A percentile compares a stretch with the other conserved stretches of the same genome.
Evolutionary conservation across 2,329 filamentous ascomycete species (phyloP).

Genomic region (Onygena corvina): DNA sequence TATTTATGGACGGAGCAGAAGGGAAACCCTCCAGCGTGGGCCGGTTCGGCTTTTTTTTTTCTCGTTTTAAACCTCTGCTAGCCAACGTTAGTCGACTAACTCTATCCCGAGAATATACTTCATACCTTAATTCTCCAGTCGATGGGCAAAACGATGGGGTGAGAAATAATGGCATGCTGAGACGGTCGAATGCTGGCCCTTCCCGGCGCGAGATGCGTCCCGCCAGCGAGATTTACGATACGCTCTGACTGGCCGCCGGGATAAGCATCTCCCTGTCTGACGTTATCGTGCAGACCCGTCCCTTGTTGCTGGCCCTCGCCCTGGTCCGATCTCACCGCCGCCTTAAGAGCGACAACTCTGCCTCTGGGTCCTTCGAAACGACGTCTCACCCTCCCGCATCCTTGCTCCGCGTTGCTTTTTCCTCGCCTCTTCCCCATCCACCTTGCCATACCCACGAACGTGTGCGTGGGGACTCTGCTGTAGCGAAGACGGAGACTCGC

Average conservation of each 20-base stretch:
- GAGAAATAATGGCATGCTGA: too few relatives aligned
- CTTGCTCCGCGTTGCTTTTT: neutral
- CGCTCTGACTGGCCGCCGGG: neutral
- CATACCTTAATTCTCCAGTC: too few relatives aligned
- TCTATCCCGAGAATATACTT: neutral
- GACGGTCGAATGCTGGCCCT: too few relatives aligned
- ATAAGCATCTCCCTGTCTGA: neutral
- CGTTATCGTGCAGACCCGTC: neutral
- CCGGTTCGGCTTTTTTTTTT: neutral
- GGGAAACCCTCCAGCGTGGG: neutral
- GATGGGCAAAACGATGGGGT: too few relatives aligned
- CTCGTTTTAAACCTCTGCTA: too few relatives aligned
- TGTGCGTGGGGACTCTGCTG: neutral
- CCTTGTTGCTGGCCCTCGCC: neutral
- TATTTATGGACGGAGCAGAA: neutral
- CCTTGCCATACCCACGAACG: neutral
- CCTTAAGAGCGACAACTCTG: neutral
- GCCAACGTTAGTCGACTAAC: neutral
- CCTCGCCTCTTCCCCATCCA: neutral
- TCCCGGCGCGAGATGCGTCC: too few relatives aligned
- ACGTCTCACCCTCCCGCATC: neutral
- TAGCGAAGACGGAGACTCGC: neutral
- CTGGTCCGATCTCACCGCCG: neutral
- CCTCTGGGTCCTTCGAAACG: neutral
- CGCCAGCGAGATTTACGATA: conserved; percentile 2